These are phyloP conservation scores for Epithemia pelagica DNA, from an alignment of 108 stramenopile species.

Conservation along the genomic window DNA sequence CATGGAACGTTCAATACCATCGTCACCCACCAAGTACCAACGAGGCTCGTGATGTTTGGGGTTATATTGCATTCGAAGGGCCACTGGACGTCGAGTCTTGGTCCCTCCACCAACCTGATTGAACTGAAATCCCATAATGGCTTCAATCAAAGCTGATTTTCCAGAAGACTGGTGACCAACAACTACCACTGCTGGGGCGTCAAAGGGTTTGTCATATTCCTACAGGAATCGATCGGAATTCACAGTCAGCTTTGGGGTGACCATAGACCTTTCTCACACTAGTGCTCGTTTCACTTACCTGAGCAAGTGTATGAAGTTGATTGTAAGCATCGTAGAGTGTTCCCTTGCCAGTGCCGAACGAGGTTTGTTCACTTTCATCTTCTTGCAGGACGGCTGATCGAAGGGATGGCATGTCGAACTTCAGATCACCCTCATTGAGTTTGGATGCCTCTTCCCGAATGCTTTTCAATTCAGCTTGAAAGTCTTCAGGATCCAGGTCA, in stretches of 20 bases:
- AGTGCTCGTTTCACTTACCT: conserved; percentile 54
- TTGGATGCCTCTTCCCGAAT: background rate
- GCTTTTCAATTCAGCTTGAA: background rate
- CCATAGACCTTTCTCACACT: no score
- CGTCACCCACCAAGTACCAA: conserved; percentile 73
- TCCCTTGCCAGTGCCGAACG: conserved; percentile 32
- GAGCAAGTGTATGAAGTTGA: conserved; percentile 82
- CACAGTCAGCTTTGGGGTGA: background rate
- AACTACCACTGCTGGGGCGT: conserved; percentile 90
- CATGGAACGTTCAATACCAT: conserved; percentile 57
- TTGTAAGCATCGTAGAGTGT: conserved; percentile 88
- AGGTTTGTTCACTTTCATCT: background rate
- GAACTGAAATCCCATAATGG: conserved; percentile 95
- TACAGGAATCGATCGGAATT: conserved; percentile 12
- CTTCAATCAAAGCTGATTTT: conserved; percentile 91
- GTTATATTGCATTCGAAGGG: conserved; percentile 94
- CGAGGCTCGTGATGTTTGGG: conserved; percentile 70
- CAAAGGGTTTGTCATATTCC: conserved; percentile 92
- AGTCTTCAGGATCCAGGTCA: background rate
- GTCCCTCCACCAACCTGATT: conserved; percentile 94
- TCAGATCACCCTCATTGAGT: background rate
- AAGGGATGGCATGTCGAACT: conserved; percentile 2
- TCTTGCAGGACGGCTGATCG: background rate
- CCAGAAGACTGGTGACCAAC: conserved; percentile 91
- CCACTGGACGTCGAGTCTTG: conserved; percentile 86